Conservation (phyloP, 495 filamentous ascomycete genomes). For the Penicillium macrosclerotiorum region DNA sequence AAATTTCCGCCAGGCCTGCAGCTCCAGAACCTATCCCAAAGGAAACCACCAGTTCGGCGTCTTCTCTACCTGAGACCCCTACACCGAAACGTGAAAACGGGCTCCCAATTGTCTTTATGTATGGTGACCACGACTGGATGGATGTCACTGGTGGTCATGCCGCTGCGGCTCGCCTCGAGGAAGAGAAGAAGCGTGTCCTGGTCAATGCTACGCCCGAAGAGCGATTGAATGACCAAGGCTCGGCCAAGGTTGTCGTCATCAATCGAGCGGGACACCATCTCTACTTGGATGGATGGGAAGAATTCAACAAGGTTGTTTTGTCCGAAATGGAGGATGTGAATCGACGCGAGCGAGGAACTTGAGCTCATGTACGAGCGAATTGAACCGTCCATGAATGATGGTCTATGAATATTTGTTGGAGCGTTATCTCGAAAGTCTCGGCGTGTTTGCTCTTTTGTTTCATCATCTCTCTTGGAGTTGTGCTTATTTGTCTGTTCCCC, state of each 20-base stretch:
- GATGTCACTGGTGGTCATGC: slow-evolving; percentile 83
- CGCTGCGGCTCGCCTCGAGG: slow-evolving; percentile 73
- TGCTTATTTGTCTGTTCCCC: neutral
- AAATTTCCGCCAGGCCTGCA: slow-evolving; percentile 4
- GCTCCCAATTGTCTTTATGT: slow-evolving; percentile 85
- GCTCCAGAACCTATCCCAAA: slow-evolving; percentile 7
- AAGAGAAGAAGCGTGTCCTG: slow-evolving; percentile 59
- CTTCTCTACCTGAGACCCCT: neutral
- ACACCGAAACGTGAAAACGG: slow-evolving; percentile 61
- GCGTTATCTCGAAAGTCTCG: slow-evolving; percentile 3
- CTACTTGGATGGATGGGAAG: slow-evolving; percentile 84
- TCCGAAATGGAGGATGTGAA: slow-evolving; percentile 77
- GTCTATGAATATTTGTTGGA: slow-evolving; percentile 11
- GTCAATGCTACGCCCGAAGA: slow-evolving; percentile 63
- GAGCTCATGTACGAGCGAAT: slow-evolving; percentile 6
- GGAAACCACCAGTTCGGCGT: neutral
- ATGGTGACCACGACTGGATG: slow-evolving; percentile 99
- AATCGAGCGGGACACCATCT: slow-evolving; percentile 86
- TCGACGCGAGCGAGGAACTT: slow-evolving; percentile 32
- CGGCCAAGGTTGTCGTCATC: slow-evolving; percentile 82
- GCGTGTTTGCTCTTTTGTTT: slow-evolving; percentile 3
- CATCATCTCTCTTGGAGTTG: slow-evolving; percentile 5
- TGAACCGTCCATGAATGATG: slow-evolving; percentile 8
- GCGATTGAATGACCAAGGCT: slow-evolving; percentile 67
- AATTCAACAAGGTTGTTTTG: slow-evolving; percentile 78